These are phyloP conservation scores for Sugiyamaella americana DNA, from an alignment of 805 yeast species.

Conservation along the genomic window DNA sequence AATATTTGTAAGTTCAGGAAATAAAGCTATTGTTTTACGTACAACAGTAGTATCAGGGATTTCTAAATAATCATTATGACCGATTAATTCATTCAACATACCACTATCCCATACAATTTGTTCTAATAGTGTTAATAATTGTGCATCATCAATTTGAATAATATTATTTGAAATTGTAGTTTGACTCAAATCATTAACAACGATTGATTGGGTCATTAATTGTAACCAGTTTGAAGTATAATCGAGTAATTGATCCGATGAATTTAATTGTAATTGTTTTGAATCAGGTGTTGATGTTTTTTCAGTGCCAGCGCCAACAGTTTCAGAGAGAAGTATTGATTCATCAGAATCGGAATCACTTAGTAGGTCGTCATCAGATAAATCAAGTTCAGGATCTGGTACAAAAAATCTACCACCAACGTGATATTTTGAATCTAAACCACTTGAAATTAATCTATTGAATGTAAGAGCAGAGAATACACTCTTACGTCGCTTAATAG, in stretches of 20 bases:
- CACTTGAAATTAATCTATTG: constrained; percentile 69
- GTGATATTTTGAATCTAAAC: constrained; percentile 79
- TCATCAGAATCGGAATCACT: constrained; percentile 15
- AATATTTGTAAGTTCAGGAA: constrained; percentile 13
- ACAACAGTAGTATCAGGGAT: constrained; percentile 16
- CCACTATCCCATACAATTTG: constrained; percentile 36
- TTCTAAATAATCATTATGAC: constrained; percentile 6
- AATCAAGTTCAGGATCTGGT: constrained; percentile 18
- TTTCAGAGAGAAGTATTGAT: not conserved
- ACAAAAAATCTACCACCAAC: constrained; percentile 88
- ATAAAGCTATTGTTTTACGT: constrained; percentile 7
- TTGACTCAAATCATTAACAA: not conserved
- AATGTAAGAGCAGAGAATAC: constrained; percentile 78
- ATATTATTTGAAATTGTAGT: not conserved
- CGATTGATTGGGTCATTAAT: not conserved
- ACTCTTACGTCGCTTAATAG: constrained; percentile 38
- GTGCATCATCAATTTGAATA: constrained; percentile 8
- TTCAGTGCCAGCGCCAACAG: not conserved
- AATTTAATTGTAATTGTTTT: not conserved
- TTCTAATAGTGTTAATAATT: constrained; percentile 26
- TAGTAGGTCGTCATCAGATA: constrained; percentile 16
- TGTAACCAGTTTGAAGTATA: constrained; percentile 7
- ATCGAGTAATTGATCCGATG: not conserved
- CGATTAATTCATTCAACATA: constrained; percentile 18
- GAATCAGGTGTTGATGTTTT: not conserved